A percentile compares a stretch with the other conserved stretches of the same genome.
phyloP scores from a whole-genome alignment of 441 rosid genomes.

The Corymbia citriodora region DNA sequence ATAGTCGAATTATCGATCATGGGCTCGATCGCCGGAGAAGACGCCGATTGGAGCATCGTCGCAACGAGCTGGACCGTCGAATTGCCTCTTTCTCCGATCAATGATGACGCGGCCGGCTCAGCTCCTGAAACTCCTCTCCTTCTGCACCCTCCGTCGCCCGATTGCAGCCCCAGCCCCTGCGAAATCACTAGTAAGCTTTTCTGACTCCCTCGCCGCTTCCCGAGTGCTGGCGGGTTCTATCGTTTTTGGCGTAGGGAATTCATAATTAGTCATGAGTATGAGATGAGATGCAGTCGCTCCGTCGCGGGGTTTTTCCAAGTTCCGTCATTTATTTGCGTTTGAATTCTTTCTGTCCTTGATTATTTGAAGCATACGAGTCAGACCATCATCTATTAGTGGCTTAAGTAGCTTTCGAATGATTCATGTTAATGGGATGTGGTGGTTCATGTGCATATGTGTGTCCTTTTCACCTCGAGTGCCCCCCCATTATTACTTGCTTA shows the following conservation, averaged over 20 bases:
- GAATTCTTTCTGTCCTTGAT: not conserved
- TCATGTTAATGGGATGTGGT: not conserved
- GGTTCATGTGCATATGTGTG: not conserved
- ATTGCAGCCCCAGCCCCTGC: conserved; percentile 54
- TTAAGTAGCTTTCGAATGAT: not conserved
- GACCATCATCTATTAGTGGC: not conserved
- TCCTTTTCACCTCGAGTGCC: not conserved
- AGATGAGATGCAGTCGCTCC: not conserved
- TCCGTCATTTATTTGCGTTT: not conserved
- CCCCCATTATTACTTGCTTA: not conserved
- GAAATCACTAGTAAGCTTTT: conserved; percentile 54
- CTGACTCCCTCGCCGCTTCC: not conserved
- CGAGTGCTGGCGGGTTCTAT: not conserved
- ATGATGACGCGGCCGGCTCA: conserved; percentile 14
- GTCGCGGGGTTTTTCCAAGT: not conserved
- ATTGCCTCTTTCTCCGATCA: conserved; percentile 34
- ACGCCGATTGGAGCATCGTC: conserved; percentile 3
- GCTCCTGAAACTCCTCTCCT: conserved; percentile 37
- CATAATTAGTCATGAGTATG: not conserved
- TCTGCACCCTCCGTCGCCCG: conserved; percentile 38
- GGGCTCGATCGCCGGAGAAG: conserved; percentile 4
- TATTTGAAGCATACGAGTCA: not conserved
- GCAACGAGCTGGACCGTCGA: conserved; percentile 62
- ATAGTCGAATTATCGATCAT: conserved; percentile 10
- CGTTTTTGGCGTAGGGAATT: not conserved